Base-by-base conservation (phyloP, 106 monocot species). In the Dioscorea zingiberensis region DNA sequence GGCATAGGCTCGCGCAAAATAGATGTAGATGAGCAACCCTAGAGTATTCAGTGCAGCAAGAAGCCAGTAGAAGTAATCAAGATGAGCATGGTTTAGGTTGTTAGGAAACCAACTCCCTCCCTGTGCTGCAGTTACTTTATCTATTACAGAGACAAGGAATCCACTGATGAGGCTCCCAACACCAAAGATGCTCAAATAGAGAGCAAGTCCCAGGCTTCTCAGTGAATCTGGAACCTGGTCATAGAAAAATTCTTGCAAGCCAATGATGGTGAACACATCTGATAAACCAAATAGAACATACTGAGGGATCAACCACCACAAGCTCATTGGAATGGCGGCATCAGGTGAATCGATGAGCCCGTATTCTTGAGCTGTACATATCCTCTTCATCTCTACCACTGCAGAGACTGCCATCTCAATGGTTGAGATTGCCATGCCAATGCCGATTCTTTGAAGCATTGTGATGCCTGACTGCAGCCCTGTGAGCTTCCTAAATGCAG, bases 381-480 rank as follows among this genome's bases (percentile, higher is more conserved):
- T 58, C 59, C 77, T 77, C 54, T 67, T 71, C 7, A 23, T 55
- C 47, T 68, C 64, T 15, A 85, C 77, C 7, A 74, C 19, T 27
- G 77, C 38, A 6, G 38, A 6, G 38, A 38, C 38, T 38, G 4
- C 38, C 38, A 38, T 38, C 38, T 38, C 38, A 15, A 68, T 26
- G 2, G 66, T 29, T 1, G 80, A 80, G 3, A 85, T 46, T 4
- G 71, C 16, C 70, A 85, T 71, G 7, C 85, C 85, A 9, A 70
- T 51, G 12, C 85, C 81, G 30, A 85, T 85, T 24, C 84, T 73
- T 54, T 85, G 80, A 4, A 85, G 80, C 65, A 77, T 47, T 1
- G 85, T 85, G 8, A 85, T 45, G 15, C 80, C 80, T 25, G 84
- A 28, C 2, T 68, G 80, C n/a, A 60, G 25, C 16, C 58, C 66